A percentile compares a stretch with the other conserved stretches of the same genome.
These are phyloP conservation scores for Phtheirospermum japonicum DNA, from an alignment of 257 asterid species.

Conservation along the genomic window DNA sequence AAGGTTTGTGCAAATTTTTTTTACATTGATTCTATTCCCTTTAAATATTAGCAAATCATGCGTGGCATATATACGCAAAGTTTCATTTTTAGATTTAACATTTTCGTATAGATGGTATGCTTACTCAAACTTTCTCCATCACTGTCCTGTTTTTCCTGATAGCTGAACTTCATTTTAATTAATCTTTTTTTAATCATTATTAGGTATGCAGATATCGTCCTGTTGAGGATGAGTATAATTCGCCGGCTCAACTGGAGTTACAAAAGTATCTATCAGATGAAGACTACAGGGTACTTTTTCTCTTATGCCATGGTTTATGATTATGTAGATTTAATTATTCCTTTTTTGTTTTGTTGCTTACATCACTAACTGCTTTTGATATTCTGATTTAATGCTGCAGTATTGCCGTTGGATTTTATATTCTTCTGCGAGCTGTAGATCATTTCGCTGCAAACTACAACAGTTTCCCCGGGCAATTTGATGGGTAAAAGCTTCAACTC, in stretches of 20 bases:
- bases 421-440: slow-evolving; percentile 91
- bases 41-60: background rate
- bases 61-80: no score
- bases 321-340: background rate
- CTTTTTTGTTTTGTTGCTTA: slow-evolving; percentile 24
- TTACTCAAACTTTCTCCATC: no score
- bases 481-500: no score
- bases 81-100: no score
- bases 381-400: slow-evolving; percentile 43
- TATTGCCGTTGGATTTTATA: slow-evolving; percentile 74
- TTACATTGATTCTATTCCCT: background rate
- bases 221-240: slow-evolving; percentile 81
- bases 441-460: slow-evolving; percentile 82
- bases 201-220: slow-evolving; percentile 89
- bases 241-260: slow-evolving; percentile 69
- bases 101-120: no score
- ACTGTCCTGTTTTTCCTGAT: no score
- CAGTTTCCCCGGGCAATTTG: slow-evolving; percentile 88
- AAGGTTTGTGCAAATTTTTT: slow-evolving; percentile 44
- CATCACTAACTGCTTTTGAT: no score
- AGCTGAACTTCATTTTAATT: slow-evolving; percentile 15
- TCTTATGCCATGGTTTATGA: background rate
- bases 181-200: slow-evolving; percentile 23
- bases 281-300: slow-evolving; percentile 66
- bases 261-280: slow-evolving; percentile 84